These are phyloP conservation scores for Euphorbia peplus DNA, from an alignment of 345 rosid genomes.

Conservation along the genomic window DNA sequence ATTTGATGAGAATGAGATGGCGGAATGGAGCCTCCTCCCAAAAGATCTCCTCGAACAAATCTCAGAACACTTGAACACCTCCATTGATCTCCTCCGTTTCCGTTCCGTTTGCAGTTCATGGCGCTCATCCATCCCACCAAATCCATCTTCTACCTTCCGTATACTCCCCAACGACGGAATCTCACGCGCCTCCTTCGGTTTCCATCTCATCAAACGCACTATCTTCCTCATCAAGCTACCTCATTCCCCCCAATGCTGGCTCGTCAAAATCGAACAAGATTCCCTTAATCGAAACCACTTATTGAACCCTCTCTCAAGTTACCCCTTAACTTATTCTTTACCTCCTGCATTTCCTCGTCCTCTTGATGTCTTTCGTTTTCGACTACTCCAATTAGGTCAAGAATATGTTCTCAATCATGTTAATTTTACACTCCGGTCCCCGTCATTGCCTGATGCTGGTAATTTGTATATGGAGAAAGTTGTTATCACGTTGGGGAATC, in stretches of 20 bases:
- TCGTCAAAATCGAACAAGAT: slow-evolving; percentile 62
- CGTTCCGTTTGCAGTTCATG: slow-evolving; percentile 83
- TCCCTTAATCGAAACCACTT: slow-evolving; percentile 35
- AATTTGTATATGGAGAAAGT: slow-evolving; percentile 75
- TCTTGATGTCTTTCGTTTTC: slow-evolving; percentile 42
- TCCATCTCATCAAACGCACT: slow-evolving; percentile 64
- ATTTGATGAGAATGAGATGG: no score
- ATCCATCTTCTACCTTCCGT: slow-evolving; percentile 42
- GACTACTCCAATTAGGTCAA: slow-evolving; percentile 53
- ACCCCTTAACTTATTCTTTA: slow-evolving; percentile 24
- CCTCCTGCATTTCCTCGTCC: slow-evolving; percentile 44
- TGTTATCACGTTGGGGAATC: slow-evolving; percentile 41
- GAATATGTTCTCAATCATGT: slow-evolving; percentile 65
- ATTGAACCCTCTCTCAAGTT: slow-evolving; percentile 62
- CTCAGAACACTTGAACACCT: slow-evolving; percentile 43
- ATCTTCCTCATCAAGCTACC: slow-evolving; percentile 49
- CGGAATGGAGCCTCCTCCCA: slow-evolving; percentile 67
- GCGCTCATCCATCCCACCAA: slow-evolving; percentile 55
- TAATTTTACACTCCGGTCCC: slow-evolving; percentile 22
- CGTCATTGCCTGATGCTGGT: slow-evolving; percentile 24
- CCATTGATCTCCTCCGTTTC: slow-evolving; percentile 58
- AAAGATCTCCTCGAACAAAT: slow-evolving; percentile 60
- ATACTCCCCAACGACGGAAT: slow-evolving; percentile 57
- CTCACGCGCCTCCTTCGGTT: slow-evolving; percentile 41
- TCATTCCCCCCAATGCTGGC: slow-evolving; percentile 41